Evolutionary conservation across 2,329 filamentous ascomycete genomes (phyloP).

Genomic region (Cladophialophora chaetospira): DNA sequence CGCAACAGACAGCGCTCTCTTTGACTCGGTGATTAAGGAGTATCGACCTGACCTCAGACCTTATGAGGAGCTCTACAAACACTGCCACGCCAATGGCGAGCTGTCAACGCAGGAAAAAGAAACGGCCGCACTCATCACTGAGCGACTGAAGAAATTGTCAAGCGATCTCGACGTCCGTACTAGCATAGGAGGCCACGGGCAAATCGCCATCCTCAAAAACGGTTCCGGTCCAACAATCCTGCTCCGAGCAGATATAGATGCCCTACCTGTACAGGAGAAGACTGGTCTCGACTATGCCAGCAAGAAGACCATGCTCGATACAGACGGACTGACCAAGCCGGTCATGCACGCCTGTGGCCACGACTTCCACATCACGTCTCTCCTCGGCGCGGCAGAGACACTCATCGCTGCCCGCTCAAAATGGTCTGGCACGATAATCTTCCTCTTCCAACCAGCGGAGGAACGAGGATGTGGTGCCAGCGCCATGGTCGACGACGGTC

Average conservation of each 20-base stretch:
- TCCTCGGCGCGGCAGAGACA: constrained; percentile 56
- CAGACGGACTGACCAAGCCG: constrained; percentile 54
- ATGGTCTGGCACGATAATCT: constrained; percentile 66
- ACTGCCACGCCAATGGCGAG: constrained; percentile 62
- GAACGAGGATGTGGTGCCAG: constrained; percentile 65
- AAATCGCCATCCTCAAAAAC: constrained; percentile 48
- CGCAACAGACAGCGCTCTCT: constrained; percentile 2
- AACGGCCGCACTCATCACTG: constrained; percentile 53
- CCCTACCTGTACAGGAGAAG: constrained; percentile 51
- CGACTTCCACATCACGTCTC: constrained; percentile 61
- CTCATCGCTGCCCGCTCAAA: constrained; percentile 47
- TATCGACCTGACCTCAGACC: constrained; percentile 45
- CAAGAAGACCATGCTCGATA: constrained; percentile 48
- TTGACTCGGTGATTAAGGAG: constrained; percentile 36
- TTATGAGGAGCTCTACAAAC: constrained; percentile 60
- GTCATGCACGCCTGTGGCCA: constrained; percentile 65
- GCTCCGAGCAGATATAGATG: constrained; percentile 54
- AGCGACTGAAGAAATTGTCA: constrained; percentile 42
- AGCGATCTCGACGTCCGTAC: constrained; percentile 41
- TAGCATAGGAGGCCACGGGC: constrained; percentile 50
- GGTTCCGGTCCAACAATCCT: constrained; percentile 49
- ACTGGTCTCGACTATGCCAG: constrained; percentile 54
- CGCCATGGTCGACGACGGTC: constrained; percentile 62
- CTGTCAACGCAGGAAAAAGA: constrained; percentile 59
- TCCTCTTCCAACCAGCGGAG: constrained; percentile 69